These are phyloP conservation scores for Rhizophagus prolifer DNA, from an alignment of 192 early-diverging fungal species.

Conservation along the genomic window DNA sequence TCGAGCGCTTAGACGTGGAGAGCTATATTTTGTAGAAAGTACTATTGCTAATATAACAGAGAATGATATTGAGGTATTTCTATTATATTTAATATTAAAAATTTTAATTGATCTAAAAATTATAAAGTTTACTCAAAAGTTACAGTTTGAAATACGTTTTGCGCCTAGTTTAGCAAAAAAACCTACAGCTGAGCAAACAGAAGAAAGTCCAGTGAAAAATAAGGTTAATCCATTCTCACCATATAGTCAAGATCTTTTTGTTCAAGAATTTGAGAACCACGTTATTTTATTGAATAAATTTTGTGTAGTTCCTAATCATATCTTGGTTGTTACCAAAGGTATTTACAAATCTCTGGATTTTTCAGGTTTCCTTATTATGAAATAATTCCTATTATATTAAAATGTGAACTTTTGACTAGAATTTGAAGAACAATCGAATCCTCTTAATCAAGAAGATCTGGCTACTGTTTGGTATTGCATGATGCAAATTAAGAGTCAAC, in stretches of 20 bases:
- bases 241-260: constrained; percentile 47
- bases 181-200: constrained; percentile 34
- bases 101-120: too few species aligned
- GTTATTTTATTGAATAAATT: constrained; percentile 59
- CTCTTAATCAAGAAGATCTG: constrained; percentile 48
- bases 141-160: constrained; percentile 48
- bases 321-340: constrained; percentile 60
- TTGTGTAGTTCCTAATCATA: constrained; percentile 52
- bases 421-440: constrained; percentile 49
- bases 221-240: constrained; percentile 51
- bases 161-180: constrained; percentile 47
- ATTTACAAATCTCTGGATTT: constrained; percentile 2
- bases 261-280: constrained; percentile 44
- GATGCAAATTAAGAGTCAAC: constrained; percentile 31
- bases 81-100: background rate
- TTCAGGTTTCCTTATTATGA: background rate
- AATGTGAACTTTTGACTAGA: constrained; percentile 35
- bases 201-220: background rate
- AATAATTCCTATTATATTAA: background rate
- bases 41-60: constrained; percentile 1
- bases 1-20: constrained; percentile 20
- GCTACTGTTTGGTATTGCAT: constrained; percentile 39
- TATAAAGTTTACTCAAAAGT: background rate
- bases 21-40: constrained; percentile 6
- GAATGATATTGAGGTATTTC: constrained; percentile 13